Evolutionary conservation across 2,329 filamentous ascomycete species (phyloP).

Genomic region (Penicillium sp.): DNA sequence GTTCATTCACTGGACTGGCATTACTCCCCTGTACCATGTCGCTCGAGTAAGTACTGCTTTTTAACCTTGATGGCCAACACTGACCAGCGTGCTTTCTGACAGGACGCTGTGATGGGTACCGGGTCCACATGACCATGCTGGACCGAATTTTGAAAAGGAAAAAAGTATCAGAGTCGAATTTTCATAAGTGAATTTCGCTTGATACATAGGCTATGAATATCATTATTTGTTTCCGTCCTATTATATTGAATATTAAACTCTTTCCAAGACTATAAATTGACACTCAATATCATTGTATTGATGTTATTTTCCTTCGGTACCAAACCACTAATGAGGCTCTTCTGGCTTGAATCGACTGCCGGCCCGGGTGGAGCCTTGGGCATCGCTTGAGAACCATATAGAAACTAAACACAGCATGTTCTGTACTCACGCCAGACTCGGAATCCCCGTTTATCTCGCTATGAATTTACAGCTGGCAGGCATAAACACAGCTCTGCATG

Average conservation of each 20-base stretch:
- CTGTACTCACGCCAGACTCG: not conserved
- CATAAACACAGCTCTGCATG: not conserved
- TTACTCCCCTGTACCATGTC: slow-evolving; percentile 51
- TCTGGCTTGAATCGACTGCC: not conserved
- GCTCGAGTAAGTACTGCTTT: slow-evolving; percentile 53
- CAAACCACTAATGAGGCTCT: not conserved
- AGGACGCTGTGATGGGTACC: slow-evolving; percentile 29
- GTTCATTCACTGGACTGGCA: slow-evolving; percentile 24
- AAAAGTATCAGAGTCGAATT: slow-evolving; percentile 1
- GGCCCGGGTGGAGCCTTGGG: not conserved
- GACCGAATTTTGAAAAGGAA: not conserved
- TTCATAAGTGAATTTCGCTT: not conserved
- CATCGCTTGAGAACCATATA: not conserved
- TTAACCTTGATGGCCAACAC: not conserved
- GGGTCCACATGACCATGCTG: slow-evolving; percentile 9
- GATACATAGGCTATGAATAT: slow-evolving; percentile 6
- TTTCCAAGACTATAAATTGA: not conserved
- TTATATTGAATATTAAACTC: not conserved
- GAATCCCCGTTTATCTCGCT: not conserved
- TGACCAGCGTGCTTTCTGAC: not conserved
- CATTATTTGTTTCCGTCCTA: not conserved
- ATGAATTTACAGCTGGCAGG: not conserved
- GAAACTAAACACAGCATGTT: not conserved
- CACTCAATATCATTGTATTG: not conserved
- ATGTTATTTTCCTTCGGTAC: not conserved